Percentiles rank a stretch among this genome's conserved stretches.
Evolutionary conservation across 805 yeast species (phyloP).

Genomic region (Cephaloascus albidus): DNA sequence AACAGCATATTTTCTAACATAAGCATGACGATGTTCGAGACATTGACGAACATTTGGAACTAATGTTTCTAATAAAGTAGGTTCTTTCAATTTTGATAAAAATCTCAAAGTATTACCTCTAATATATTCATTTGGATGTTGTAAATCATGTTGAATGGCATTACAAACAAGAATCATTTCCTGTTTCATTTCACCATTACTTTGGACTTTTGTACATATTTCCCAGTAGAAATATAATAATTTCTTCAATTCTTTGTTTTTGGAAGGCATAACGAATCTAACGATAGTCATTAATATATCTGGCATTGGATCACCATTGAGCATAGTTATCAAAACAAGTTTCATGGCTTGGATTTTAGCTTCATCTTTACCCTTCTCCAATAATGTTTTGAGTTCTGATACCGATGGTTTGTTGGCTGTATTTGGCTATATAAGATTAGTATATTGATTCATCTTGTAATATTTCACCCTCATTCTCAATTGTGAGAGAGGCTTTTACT

Average conservation of each 20-base stretch:
- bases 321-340: conserved; percentile 72
- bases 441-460: no score
- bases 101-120: conserved; percentile 94
- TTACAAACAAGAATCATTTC: conserved; percentile 98
- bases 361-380: conserved; percentile 88
- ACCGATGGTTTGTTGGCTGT: conserved; percentile 53
- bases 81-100: conserved; percentile 82
- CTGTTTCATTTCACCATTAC: conserved; percentile 86
- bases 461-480: no score
- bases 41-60: conserved; percentile 89
- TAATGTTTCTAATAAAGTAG: conserved; percentile 89
- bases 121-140: conserved; percentile 95
- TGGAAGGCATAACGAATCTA: conserved; percentile 95
- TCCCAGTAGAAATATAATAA: conserved; percentile 96
- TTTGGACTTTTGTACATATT: conserved; percentile 85
- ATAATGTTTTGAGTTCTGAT: conserved; percentile 62
- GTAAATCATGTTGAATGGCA: conserved; percentile 94
- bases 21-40: conserved; percentile 93
- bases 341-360: conserved; percentile 87
- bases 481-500: conserved; percentile 5
- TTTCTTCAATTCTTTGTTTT: conserved; percentile 83
- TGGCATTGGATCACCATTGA: conserved; percentile 90
- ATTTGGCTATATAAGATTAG: conserved; percentile 31
- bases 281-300: conserved; percentile 93
- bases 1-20: conserved; percentile 94